Conservation (phyloP, 768 basidiomycete genomes). For the Tricholoma saponaceum region DNA sequence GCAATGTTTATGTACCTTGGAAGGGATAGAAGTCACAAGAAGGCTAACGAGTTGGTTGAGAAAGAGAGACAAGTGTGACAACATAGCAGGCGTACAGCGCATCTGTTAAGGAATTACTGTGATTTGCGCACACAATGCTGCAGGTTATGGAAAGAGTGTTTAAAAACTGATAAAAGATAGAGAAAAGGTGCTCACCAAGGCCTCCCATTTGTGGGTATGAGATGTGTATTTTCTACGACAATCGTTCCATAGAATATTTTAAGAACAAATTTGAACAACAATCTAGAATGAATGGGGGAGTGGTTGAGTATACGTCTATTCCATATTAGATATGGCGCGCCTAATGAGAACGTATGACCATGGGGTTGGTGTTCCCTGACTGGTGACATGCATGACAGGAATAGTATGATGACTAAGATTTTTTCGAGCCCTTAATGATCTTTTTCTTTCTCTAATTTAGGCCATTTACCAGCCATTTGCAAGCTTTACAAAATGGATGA, state of each 20-base stretch:
- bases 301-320: not conserved
- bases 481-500: slow-evolving; percentile 44
- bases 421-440: too few relatives aligned
- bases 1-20: slow-evolving; percentile 39
- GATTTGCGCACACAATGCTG: slow-evolving; percentile 84
- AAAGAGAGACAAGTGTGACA: not conserved
- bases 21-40: slow-evolving; percentile 70
- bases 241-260: slow-evolving; percentile 91
- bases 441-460: not conserved
- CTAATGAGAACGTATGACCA: slow-evolving; percentile 71
- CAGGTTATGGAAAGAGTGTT: slow-evolving; percentile 3
- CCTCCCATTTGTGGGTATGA: slow-evolving; percentile 66
- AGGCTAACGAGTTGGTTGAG: slow-evolving; percentile 39
- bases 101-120: slow-evolving; percentile 83
- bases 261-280: slow-evolving; percentile 77
- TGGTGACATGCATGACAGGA: slow-evolving; percentile 3
- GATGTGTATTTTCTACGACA: slow-evolving; percentile 72
- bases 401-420: slow-evolving; percentile 30
- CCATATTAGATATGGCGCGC: slow-evolving; percentile 28
- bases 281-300: slow-evolving; percentile 28
- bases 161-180: not conserved
- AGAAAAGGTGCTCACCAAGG: slow-evolving; percentile 54
- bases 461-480: not conserved
- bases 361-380: slow-evolving; percentile 33
- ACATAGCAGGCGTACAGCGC: slow-evolving; percentile 55